These are phyloP conservation scores for Lentinula sp. DNA, from an alignment of 768 basidiomycete species.

Conservation along the genomic window DNA sequence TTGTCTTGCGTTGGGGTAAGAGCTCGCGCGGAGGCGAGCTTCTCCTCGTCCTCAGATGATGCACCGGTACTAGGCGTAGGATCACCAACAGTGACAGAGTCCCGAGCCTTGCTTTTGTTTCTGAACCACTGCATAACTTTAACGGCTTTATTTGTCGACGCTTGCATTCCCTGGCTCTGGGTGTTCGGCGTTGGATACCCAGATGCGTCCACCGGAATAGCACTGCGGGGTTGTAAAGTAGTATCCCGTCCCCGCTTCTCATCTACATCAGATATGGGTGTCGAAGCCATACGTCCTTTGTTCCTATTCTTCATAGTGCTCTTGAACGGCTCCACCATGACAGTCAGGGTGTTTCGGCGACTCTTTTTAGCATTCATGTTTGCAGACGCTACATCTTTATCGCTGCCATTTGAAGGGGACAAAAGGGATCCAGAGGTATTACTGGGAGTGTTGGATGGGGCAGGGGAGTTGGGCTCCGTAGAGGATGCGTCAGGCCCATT, in stretches of 20 bases:
- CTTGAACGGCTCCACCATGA: conserved; percentile 78
- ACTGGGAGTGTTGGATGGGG: background rate
- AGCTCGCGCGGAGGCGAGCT: conserved; percentile 10
- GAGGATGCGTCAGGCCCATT: background rate
- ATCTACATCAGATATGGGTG: conserved; percentile 25
- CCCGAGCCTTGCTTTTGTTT: conserved; percentile 52
- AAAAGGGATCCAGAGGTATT: conserved; percentile 4
- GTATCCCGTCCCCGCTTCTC: conserved; percentile 9
- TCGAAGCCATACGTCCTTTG: conserved; percentile 27
- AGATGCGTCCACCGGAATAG: background rate
- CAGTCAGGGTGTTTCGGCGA: conserved; percentile 77
- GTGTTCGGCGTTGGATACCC: conserved; percentile 18
- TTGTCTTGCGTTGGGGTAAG: conserved; percentile 22
- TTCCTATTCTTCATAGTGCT: conserved; percentile 42
- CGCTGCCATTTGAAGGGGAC: conserved; percentile 18
- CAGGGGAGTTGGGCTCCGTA: background rate
- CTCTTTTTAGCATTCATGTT: conserved; percentile 40
- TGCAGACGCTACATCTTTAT: conserved; percentile 16
- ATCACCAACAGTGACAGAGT: conserved; percentile 22
- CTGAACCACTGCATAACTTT: conserved; percentile 99
- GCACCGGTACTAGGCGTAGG: background rate
- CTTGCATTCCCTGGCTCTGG: conserved; percentile 39
- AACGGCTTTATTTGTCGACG: conserved; percentile 81
- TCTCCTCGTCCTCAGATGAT: conserved; percentile 10
- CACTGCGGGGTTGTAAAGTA: conserved; percentile 11